Evolutionary conservation across 441 rosid species (phyloP), one percentile per base, ranked within the genome.

Genomic region (Brassica balearica): DNA sequence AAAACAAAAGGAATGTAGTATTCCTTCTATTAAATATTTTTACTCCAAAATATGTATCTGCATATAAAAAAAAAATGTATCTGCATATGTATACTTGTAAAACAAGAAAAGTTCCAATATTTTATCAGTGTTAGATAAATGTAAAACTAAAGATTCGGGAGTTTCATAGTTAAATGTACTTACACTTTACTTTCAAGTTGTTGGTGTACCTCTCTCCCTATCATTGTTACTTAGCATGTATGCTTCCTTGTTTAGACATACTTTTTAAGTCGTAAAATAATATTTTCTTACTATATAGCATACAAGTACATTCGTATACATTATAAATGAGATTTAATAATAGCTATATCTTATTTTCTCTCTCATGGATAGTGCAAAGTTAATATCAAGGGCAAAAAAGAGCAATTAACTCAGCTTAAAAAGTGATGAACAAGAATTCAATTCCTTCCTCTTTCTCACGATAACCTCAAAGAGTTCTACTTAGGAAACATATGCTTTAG

Each of bases 371-470:
- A 80, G 74, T 80, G 60, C 71, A 75, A 38, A 75, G 73, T 80
- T 75, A 65, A 80, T 75, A 80, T 75, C 75, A 59, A 29, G 53
- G 77, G 78, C 69, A 68, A 68, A 46, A 46, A 75, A 58, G 46
- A 43, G 64, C 68, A 78, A 48, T 46, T 71, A 78, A 76, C 76
- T 73, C 67, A 70, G 61, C 69, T 63, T 61, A 80, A 81, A 84
- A 86, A 84, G 84, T 79, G 83, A 85, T 79, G 87, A 81, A 80
- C 63, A 62, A 82, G 85, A 84, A 89, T 83, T 74, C 56, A 85
- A 86, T 91, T 86, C 94, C 91, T 87, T 88, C 85, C 84, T 88
- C 81, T 75, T 82, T 88, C 88, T 78, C 77, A 81, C 85, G 84
- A 82, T 80, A 84, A 85, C 77, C 82, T 77, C 73, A 80, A 80